Evolutionary conservation across 2,329 filamentous ascomycete genomes (phyloP).

Genomic region (Aureobasidium lini): DNA sequence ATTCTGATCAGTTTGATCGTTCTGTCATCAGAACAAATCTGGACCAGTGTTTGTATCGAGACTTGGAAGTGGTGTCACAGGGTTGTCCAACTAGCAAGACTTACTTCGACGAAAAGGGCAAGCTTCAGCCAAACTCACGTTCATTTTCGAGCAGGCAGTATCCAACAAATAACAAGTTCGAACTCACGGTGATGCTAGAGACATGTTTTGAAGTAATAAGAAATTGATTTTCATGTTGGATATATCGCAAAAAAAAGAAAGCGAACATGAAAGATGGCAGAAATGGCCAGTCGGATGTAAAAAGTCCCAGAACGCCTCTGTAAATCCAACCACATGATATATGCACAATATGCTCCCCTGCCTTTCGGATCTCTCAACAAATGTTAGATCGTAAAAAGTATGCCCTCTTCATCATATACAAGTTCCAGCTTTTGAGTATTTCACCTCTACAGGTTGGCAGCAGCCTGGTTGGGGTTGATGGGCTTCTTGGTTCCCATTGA

Average conservation of each 20-base stretch:
- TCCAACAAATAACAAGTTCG: too few relatives aligned
- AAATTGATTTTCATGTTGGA: conserved; percentile 1
- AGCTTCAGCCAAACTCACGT: too few relatives aligned
- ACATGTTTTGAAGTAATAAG: not conserved
- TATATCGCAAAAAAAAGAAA: not conserved
- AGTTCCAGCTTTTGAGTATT: not conserved
- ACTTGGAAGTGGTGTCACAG: too few relatives aligned
- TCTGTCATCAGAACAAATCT: too few relatives aligned
- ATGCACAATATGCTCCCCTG: not conserved
- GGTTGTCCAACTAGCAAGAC: too few relatives aligned
- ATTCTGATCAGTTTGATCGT: too few relatives aligned
- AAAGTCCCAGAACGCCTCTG: not conserved
- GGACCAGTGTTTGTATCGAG: too few relatives aligned
- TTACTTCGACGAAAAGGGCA: too few relatives aligned
- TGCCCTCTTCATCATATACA: not conserved
- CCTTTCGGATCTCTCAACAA: not conserved
- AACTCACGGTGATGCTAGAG: too few relatives aligned
- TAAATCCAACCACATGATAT: not conserved
- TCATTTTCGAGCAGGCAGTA: too few relatives aligned
- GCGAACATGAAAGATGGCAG: conserved; percentile 1
- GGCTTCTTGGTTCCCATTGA: conserved; percentile 5
- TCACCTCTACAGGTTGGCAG: conserved; percentile 4
- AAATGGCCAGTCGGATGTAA: not conserved
- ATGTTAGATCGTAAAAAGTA: not conserved
- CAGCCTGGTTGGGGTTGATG: conserved; percentile 4